Evolutionary conservation across 2,329 filamentous ascomycete genomes (phyloP).

Genomic region (Colletotrichum destructivum): DNA sequence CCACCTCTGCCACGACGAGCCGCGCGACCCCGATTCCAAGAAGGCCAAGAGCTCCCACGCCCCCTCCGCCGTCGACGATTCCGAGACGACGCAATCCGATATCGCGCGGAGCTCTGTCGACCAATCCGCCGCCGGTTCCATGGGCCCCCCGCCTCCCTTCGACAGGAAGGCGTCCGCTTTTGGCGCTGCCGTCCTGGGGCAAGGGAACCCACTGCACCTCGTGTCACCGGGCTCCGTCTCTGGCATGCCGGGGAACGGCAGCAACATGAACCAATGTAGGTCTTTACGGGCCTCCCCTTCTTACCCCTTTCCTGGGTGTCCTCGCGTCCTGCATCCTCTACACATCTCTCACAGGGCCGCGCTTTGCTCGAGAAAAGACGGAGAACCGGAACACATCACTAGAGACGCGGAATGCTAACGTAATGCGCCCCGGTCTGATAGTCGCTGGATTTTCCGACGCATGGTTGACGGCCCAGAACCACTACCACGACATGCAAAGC

Average conservation of each 20-base stretch:
- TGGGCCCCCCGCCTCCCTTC: constrained; percentile 67
- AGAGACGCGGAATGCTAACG: constrained; percentile 21
- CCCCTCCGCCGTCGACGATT: constrained; percentile 72
- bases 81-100: constrained; percentile 65
- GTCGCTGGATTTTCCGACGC: constrained; percentile 86
- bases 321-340: constrained; percentile 16
- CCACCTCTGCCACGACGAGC: constrained; percentile 98
- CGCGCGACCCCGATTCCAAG: constrained; percentile 85
- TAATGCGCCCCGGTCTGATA: constrained; percentile 53
- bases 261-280: constrained; percentile 83
- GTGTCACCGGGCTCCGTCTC: constrained; percentile 80
- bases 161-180: constrained; percentile 47
- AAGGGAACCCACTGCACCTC: constrained; percentile 73
- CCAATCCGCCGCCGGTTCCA: constrained; percentile 64
- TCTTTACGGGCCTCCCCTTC: constrained; percentile 49
- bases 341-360: constrained; percentile 42
- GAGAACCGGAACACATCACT: neutral
- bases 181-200: constrained; percentile 57
- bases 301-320: constrained; percentile 21
- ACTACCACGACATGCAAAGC: constrained; percentile 94
- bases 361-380: neutral
- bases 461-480: constrained; percentile 84
- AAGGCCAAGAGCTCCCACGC: constrained; percentile 79
- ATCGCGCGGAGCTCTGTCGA: constrained; percentile 70
- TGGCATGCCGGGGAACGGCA: constrained; percentile 67